A percentile compares a stretch with the other conserved stretches of the same genome.
Evolutionary conservation across 148 eudicot species (phyloP).

Genomic region (Tetragonia tetragonoides): DNA sequence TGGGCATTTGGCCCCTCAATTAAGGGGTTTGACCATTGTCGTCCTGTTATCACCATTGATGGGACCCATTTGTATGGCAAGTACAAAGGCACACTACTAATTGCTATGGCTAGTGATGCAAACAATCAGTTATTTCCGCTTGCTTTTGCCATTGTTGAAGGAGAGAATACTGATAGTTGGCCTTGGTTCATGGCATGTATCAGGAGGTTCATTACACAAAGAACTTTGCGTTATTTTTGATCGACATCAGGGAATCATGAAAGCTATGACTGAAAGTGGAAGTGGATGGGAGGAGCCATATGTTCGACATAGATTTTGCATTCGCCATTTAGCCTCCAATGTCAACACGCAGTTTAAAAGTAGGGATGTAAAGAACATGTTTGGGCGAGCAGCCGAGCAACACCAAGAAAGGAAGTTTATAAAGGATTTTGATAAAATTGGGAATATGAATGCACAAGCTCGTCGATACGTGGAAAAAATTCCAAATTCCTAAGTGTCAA

Average conservation of each 20-base stretch:
- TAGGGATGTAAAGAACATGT: not conserved
- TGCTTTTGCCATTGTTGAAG: not conserved
- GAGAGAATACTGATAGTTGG: not conserved
- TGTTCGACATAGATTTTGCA: slow-evolving; percentile 2
- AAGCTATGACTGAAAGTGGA: not conserved
- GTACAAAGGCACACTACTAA: not conserved
- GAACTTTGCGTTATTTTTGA: slow-evolving; percentile 9
- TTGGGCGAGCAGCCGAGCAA: not conserved
- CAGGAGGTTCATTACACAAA: not conserved
- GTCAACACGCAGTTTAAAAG: not conserved
- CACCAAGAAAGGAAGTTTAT: not conserved
- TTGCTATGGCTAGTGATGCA: not conserved
- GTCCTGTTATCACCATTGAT: slow-evolving; percentile 4
- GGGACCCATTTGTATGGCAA: slow-evolving; percentile 12
- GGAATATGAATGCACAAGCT: too few relatives aligned
- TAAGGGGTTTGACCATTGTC: not conserved
- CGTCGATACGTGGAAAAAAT: too few relatives aligned
- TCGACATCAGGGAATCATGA: slow-evolving; percentile 8
- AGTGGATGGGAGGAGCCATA: slow-evolving; percentile 1
- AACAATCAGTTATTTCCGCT: not conserved
- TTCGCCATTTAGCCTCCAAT: slow-evolving; percentile 4
- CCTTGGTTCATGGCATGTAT: slow-evolving; percentile 10
- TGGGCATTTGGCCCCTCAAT: slow-evolving; percentile 13
- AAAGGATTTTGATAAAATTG: not conserved
- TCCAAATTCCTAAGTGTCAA: too few relatives aligned